Evolutionary conservation across 1,139 yeast genomes (phyloP), one percentile per base, ranked within the genome.

Genomic region (Sugiyamaella paludigena): DNA sequence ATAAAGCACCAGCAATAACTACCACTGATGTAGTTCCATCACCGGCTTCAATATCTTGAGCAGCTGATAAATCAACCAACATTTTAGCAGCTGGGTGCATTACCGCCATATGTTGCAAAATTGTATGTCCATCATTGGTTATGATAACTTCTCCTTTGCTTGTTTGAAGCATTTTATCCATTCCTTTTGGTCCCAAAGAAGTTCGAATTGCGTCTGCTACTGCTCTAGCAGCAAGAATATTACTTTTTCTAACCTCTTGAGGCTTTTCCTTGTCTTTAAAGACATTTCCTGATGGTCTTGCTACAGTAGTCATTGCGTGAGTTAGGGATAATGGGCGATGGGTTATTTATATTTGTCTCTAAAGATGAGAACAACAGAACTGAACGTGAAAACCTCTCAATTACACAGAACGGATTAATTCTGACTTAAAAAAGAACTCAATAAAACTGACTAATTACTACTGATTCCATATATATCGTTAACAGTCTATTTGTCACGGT

Each of bases 21-120:
- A 95, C 98, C 34, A 92, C 98, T 1, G 97, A 84, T 0, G 99
- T 92, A 38, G 99, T 92, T 57, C 99, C 99, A 67, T 92, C 99
- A 50, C 99, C 99, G 19, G 98, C 98, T 68, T 91, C 99, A 32
- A 91, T 84, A 63, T 92, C 98, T 70, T 92, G 98, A 1, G 98
- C 98, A 43, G 92, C 96, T 55, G 96, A 85, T 28, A 94, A 88
- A 66, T 94, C 98, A 44, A 92, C 98, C 60, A 92, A 79, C 98
- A 94, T 92, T 64, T 91, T 84, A 2, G 98, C 98, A 1, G 97
- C 99, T 2, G 99, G 67, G 33, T 89, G 98, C 61, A 94, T 77
- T 39, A 94, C 95, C 8, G 97, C 98, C 94, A 94, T 92, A 66
- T 94, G 98, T 64, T 88, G 85, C 60, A 94, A 75, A 62, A 94